Evolutionary conservation across 2,329 filamentous ascomycete species (phyloP).

Genomic region (Aspergillus terreus): DNA sequence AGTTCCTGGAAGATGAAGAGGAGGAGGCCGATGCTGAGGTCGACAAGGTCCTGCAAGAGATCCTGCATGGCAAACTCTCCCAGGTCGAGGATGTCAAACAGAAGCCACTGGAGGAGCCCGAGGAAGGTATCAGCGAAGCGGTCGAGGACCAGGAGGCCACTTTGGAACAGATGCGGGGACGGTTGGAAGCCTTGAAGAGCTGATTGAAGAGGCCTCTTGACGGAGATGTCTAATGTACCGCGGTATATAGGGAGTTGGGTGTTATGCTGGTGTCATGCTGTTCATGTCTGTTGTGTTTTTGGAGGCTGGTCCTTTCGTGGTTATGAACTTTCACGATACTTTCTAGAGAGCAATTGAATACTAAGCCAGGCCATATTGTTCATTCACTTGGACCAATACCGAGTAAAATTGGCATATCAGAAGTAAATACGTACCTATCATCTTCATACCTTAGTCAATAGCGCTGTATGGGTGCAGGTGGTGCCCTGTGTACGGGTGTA

Average conservation of each 20-base stretch:
- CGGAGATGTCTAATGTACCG: background rate
- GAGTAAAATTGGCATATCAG: too few relatives aligned
- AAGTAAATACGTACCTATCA: too few relatives aligned
- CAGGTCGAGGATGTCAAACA: slow-evolving; percentile 60
- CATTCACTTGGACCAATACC: too few relatives aligned
- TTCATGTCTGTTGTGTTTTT: slow-evolving; percentile 13
- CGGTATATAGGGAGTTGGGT: slow-evolving; percentile 14
- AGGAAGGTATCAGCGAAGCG: slow-evolving; percentile 60
- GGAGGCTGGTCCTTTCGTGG: slow-evolving; percentile 20
- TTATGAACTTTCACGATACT: background rate
- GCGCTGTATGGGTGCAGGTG: too few relatives aligned
- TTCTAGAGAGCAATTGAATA: background rate
- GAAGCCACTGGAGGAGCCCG: slow-evolving; percentile 48
- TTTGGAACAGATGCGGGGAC: slow-evolving; percentile 89
- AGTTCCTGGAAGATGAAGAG: slow-evolving; percentile 66
- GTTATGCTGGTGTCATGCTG: background rate
- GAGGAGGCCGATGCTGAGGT: slow-evolving; percentile 81
- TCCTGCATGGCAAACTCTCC: slow-evolving; percentile 76
- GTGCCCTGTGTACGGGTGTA: too few relatives aligned
- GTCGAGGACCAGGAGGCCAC: slow-evolving; percentile 86
- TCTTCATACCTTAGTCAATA: too few relatives aligned
- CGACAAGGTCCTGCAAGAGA: slow-evolving; percentile 87
- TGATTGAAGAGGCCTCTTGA: slow-evolving; percentile 39
- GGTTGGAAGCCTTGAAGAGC: slow-evolving; percentile 87
- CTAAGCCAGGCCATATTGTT: background rate